Percentiles rank a stretch among this genome's conserved stretches.
phyloP scores from a whole-genome alignment of 345 rosid species.

The Gossypium longicalyx region DNA sequence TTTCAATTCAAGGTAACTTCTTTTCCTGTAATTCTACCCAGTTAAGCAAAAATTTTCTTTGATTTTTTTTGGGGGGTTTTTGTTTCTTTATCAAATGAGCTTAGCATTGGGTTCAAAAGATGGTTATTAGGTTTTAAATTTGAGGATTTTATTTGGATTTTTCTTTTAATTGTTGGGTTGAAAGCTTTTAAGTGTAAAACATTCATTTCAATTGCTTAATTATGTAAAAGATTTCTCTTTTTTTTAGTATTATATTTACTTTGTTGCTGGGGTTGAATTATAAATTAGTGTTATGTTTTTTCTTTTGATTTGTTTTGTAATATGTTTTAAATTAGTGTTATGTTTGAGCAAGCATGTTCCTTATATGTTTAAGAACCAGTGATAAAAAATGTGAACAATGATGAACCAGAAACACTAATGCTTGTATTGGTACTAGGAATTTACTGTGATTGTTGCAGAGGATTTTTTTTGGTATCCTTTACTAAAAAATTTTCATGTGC shows the following conservation, averaged over 20 bases:
- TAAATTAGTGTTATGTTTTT: not conserved
- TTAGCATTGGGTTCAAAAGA: not conserved
- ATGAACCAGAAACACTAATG: not conserved
- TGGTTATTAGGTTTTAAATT: not conserved
- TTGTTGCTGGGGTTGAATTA: not conserved
- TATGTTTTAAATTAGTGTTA: not conserved
- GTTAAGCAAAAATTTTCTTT: not conserved
- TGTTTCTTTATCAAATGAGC: not conserved
- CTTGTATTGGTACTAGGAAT: slow-evolving; percentile 1
- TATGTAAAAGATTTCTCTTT: not conserved
- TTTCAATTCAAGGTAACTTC: not conserved
- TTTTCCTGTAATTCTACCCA: not conserved
- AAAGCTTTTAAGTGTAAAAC: not conserved
- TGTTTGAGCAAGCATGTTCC: not conserved
- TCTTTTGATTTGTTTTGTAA: too few species aligned
- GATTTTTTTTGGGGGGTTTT: not conserved
- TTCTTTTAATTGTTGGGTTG: not conserved
- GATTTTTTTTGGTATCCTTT: not conserved
- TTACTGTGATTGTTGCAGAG: not conserved
- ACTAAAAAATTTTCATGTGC: not conserved
- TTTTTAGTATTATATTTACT: not conserved
- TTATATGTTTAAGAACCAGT: not conserved
- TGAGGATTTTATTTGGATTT: not conserved
- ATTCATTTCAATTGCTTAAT: not conserved
- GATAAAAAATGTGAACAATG: slow-evolving; percentile 2